phyloP scores from a whole-genome alignment of 2,329 filamentous ascomycete genomes.

The Penicillium sclerotiorum region DNA sequence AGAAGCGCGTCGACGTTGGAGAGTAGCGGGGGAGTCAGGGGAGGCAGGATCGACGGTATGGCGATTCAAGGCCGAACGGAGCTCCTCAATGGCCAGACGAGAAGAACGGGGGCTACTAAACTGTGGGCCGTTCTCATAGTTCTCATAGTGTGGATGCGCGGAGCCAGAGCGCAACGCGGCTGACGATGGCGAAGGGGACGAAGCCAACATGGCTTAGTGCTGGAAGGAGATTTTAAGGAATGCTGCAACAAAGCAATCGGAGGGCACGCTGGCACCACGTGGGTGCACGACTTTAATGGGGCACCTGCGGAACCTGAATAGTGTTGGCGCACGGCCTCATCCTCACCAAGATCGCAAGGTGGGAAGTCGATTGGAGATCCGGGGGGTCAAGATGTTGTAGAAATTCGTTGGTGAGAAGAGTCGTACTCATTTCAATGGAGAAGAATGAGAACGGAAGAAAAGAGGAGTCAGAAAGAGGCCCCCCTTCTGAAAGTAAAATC shows the following conservation, averaged over 20 bases:
- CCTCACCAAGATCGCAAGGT: conserved; percentile 19
- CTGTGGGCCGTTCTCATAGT: conserved; percentile 37
- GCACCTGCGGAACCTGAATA: conserved; percentile 35
- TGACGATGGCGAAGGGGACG: conserved; percentile 45
- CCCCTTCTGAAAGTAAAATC: conserved; percentile 9
- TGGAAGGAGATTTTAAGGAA: conserved; percentile 13
- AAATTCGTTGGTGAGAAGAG: conserved; percentile 5
- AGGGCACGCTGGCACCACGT: conserved; percentile 38
- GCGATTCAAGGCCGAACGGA: conserved; percentile 41
- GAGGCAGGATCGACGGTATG: conserved; percentile 41
- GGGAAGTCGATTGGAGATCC: conserved; percentile 8
- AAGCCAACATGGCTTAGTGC: conserved; percentile 39
- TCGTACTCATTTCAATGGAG: conserved; percentile 4
- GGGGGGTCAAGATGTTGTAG: conserved; percentile 3
- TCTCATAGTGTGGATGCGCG: conserved; percentile 35
- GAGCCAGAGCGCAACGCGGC: conserved; percentile 37
- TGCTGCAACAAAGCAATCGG: conserved; percentile 25
- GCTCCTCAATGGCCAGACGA: conserved; percentile 43
- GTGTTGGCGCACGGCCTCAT: conserved; percentile 36
- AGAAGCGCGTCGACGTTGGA: conserved; percentile 37
- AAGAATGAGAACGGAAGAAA: background rate
- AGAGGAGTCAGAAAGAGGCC: background rate
- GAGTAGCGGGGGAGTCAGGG: conserved; percentile 37
- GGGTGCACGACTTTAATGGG: conserved; percentile 40
- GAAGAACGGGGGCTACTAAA: conserved; percentile 38